phyloP scores from a whole-genome alignment of 495 filamentous ascomycete species.

The Podospora comata region DNA sequence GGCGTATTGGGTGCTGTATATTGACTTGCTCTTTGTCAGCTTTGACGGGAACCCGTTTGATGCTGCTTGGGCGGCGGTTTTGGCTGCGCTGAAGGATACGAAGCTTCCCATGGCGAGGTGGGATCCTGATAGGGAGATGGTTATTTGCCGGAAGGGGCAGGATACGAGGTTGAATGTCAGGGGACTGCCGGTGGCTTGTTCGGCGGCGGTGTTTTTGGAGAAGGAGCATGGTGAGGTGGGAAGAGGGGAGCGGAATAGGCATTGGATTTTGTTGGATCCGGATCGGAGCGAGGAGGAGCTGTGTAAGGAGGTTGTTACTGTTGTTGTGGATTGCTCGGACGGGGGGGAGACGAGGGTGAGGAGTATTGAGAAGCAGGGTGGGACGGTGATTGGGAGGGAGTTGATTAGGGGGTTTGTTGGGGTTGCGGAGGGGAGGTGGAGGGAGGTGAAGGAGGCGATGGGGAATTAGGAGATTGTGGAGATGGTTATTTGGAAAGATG shows the following conservation, averaged over 20 bases:
- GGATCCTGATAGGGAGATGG: constrained; percentile 75
- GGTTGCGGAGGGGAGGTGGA: constrained; percentile 43
- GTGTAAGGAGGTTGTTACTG: constrained; percentile 67
- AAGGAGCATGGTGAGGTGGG: constrained; percentile 51
- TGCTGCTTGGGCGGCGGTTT: constrained; percentile 76
- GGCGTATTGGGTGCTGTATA: constrained; percentile 91
- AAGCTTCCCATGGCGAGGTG: constrained; percentile 77
- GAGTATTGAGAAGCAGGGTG: constrained; percentile 79
- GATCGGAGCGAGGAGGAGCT: constrained; percentile 86
- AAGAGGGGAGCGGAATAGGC: constrained; percentile 43
- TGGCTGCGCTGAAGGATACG: constrained; percentile 79
- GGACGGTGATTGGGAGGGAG: constrained; percentile 44
- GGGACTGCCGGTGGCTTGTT: constrained; percentile 68
- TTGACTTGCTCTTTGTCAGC: constrained; percentile 85
- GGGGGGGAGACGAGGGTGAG: constrained; percentile 55
- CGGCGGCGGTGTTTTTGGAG: constrained; percentile 72
- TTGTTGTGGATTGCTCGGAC: constrained; percentile 63
- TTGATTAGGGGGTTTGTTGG: constrained; percentile 40
- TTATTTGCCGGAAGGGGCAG: constrained; percentile 65
- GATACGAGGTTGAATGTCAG: constrained; percentile 49
- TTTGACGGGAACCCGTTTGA: constrained; percentile 90
- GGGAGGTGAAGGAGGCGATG: constrained; percentile 36
- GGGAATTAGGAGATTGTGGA: background rate
- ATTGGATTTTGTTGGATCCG: constrained; percentile 80
- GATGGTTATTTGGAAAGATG: background rate